Base-by-base conservation (phyloP, 768 basidiomycete genomes). In the Termitomyces sp. region DNA sequence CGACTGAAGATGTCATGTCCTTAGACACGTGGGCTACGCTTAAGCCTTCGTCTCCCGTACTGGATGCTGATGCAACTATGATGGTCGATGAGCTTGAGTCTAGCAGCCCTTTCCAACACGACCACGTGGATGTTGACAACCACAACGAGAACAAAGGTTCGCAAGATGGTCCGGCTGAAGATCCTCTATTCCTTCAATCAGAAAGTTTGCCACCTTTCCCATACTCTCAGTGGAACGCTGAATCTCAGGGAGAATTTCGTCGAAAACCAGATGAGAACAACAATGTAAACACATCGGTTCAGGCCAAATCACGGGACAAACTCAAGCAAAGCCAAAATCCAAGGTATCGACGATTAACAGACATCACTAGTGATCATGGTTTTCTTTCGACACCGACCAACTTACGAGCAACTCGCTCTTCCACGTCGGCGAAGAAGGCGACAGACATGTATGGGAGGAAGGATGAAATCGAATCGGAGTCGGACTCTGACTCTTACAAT, bases 151-250 rank as follows among this genome's bases (percentile, higher is more conserved):
- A 53, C 35, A 55, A 51, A 4, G 50, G 30, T 52, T 56, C 50
- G n/a, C 52, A 53, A 38, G 50, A 58, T 49, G 50, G 38, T 56
- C 49, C 57, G 40, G 43, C 28, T 35, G 53, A 53, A 44, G 56
- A 66, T 18, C 79, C 81, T 16, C 67, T 85, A 51, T 87, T 88
- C 66, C 68, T 84, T 30, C 76, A 73, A 18, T 74, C 80, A 30
- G 77, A 78, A 62, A 86, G 80, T 62, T 85, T 84, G 65, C 68
- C 75, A 40, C 75, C 79, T 0, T 80, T 82, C 60, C 84, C 82
- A 8, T 81, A 82, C 59, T 85, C 84, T 20, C 81, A 82, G 64
- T 75, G 74, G 64, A 72, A 68, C 59, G 69, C 55, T 44, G 58
- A 44, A 47, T 58, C 63, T 26, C 54, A 59, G 7, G 38, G 52